These are phyloP conservation scores for Coprinopsis strossmayeri DNA, from an alignment of 768 basidiomycete species.

Conservation along the genomic window DNA sequence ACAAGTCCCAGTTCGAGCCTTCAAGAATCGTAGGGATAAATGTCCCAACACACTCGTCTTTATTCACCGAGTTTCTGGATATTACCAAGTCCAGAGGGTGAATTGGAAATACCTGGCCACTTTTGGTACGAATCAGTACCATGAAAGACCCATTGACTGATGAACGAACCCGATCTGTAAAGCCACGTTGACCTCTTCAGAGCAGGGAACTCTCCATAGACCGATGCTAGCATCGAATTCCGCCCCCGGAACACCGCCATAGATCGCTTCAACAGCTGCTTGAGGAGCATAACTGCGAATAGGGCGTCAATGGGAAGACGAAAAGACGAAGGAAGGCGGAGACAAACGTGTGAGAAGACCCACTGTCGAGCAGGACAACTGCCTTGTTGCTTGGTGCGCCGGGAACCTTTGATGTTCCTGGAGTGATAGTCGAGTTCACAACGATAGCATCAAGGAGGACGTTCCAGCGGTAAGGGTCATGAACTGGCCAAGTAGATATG, in stretches of 20 bases:
- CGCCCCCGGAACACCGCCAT: conserved; percentile 60
- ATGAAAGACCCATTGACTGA: no score
- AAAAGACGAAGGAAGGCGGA: background rate
- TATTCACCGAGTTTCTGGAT: conserved; percentile 37
- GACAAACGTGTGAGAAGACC: conserved; percentile 73
- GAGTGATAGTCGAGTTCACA: conserved; percentile 42
- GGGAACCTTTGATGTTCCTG: conserved; percentile 47
- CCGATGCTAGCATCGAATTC: conserved; percentile 41
- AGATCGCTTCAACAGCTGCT: conserved; percentile 63
- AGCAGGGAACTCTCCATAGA: conserved; percentile 72
- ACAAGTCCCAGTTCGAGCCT: conserved; percentile 68
- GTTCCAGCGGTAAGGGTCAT: conserved; percentile 64
- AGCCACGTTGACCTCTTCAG: conserved; percentile 69
- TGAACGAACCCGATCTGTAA: conserved; percentile 69
- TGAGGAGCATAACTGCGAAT: conserved; percentile 58
- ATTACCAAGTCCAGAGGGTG: conserved; percentile 70
- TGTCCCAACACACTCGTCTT: conserved; percentile 60
- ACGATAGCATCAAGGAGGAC: conserved; percentile 70
- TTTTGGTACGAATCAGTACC: conserved; percentile 22
- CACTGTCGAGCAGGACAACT: conserved; percentile 73
- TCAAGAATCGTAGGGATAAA: conserved; percentile 61
- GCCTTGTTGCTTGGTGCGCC: conserved; percentile 64
- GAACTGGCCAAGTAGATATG: conserved; percentile 71
- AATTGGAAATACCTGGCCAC: conserved; percentile 68
- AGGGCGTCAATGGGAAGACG: background rate